These are phyloP conservation scores for Yamadazyma jaroonii DNA, from an alignment of 1,139 yeast species.

Conservation along the genomic window DNA sequence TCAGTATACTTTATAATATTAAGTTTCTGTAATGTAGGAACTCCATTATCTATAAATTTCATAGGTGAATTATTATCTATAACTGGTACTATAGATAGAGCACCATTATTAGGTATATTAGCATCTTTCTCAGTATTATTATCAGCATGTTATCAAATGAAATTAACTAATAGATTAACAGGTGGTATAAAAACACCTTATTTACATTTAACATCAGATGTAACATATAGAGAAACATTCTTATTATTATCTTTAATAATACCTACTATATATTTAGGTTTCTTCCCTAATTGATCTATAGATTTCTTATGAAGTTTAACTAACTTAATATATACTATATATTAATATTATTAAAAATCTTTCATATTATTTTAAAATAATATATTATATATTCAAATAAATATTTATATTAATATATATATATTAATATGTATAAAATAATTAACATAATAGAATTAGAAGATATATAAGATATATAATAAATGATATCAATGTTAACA, in stretches of 20 bases:
- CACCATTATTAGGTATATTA: not conserved
- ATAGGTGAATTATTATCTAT: not conserved
- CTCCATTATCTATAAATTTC: not conserved
- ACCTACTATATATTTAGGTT: constrained; percentile 20
- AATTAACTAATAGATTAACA: not conserved
- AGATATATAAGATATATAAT: not conserved
- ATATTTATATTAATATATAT: no score
- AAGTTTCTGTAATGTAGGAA: not conserved
- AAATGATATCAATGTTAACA: constrained; percentile 10
- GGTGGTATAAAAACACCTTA: constrained; percentile 3
- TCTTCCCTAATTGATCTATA: constrained; percentile 17
- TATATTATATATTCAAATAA: no score
- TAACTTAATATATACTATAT: constrained; percentile 1
- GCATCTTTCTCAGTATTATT: not conserved
- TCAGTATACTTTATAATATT: not conserved
- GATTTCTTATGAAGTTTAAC: constrained; percentile 13
- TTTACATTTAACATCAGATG: constrained; percentile 3
- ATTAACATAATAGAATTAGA: no score
- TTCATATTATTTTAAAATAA: no score
- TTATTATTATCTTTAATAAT: constrained; percentile 14
- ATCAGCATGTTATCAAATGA: not conserved
- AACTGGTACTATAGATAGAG: not conserved
- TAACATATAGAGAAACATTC: constrained; percentile 15
- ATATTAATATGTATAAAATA: no score
- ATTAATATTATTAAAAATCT: no score